Percentiles rank a stretch among this genome's conserved stretches.
These are phyloP conservation scores for Xylaria sp. DNA, from an alignment of 2,329 filamentous ascomycete species.

Conservation along the genomic window DNA sequence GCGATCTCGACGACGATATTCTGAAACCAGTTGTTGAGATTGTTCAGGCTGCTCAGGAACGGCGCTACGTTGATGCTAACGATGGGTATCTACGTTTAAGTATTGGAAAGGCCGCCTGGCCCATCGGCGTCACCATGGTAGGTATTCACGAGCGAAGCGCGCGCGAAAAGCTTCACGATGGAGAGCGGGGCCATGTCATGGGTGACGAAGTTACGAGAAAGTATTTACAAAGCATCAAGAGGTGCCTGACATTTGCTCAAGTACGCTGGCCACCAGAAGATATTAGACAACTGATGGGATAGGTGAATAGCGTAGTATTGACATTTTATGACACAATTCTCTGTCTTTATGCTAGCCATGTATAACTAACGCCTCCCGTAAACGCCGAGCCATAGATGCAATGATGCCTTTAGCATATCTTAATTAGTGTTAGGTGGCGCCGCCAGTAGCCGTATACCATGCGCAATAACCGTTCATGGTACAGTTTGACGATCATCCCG, in stretches of 20 bases:
- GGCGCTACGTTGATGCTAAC: constrained; percentile 94
- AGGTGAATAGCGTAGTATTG: constrained; percentile 1
- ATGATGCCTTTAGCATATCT: not conserved
- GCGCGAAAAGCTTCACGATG: constrained; percentile 91
- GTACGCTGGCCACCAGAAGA: constrained; percentile 95
- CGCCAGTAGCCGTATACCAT: not conserved
- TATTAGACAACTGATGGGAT: constrained; percentile 93
- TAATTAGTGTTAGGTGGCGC: not conserved
- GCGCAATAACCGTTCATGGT: not conserved
- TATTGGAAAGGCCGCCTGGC: constrained; percentile 97
- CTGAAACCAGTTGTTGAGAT: constrained; percentile 88
- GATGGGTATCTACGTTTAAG: constrained; percentile 91
- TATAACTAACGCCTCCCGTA: not conserved
- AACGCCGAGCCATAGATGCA: constrained; percentile 1
- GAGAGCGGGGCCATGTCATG: constrained; percentile 91
- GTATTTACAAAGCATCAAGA: constrained; percentile 96
- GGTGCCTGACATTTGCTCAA: constrained; percentile 94
- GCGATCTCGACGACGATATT: constrained; percentile 77
- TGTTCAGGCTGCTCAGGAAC: constrained; percentile 85
- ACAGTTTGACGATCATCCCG: not conserved
- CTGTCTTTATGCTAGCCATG: constrained; percentile 13
- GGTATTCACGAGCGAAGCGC: constrained; percentile 98
- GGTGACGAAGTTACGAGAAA: constrained; percentile 95
- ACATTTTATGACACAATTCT: not conserved
- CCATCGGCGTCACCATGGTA: constrained; percentile 99